Evolutionary conservation across 805 yeast genomes (phyloP).

Genomic region (Cyberlindnera sargentensis): DNA sequence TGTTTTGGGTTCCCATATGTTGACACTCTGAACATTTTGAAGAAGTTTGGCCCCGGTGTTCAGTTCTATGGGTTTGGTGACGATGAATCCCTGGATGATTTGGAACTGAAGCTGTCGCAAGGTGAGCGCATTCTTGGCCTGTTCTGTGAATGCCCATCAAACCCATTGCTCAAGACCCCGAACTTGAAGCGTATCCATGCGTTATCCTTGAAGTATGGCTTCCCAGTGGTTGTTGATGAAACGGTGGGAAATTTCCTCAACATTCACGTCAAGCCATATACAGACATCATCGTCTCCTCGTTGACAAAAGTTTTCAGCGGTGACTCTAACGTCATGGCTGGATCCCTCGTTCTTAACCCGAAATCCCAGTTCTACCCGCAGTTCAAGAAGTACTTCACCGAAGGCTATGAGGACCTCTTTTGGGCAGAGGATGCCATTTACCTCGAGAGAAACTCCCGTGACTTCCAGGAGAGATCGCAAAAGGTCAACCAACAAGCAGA

Average conservation of each 20-base stretch:
- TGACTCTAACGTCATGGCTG: slow-evolving; percentile 94
- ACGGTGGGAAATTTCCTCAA: slow-evolving; percentile 90
- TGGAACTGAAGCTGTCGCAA: slow-evolving; percentile 52
- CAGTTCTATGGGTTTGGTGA: slow-evolving; percentile 84
- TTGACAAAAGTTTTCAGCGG: slow-evolving; percentile 91
- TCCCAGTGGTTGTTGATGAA: slow-evolving; percentile 85
- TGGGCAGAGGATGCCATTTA: slow-evolving; percentile 96
- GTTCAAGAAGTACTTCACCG: slow-evolving; percentile 44
- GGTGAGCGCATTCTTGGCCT: slow-evolving; percentile 70
- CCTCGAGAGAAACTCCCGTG: slow-evolving; percentile 89
- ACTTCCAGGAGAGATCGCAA: slow-evolving; percentile 58
- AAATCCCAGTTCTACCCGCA: slow-evolving; percentile 39
- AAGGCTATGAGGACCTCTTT: slow-evolving; percentile 61
- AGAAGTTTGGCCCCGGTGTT: slow-evolving; percentile 89
- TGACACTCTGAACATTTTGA: slow-evolving; percentile 79
- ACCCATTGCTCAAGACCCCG: slow-evolving; percentile 86
- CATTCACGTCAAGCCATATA: slow-evolving; percentile 69
- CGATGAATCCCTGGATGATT: slow-evolving; percentile 53
- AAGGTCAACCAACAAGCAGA: slow-evolving; percentile 49
- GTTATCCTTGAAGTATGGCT: slow-evolving; percentile 62
- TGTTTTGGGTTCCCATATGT: slow-evolving; percentile 97
- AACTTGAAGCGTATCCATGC: slow-evolving; percentile 57
- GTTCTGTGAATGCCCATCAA: slow-evolving; percentile 91
- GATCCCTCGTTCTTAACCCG: slow-evolving; percentile 76
- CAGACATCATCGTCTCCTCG: slow-evolving; percentile 84